Evolutionary conservation across 2,329 filamentous ascomycete genomes (phyloP), one percentile per base, ranked within the genome.

Genomic region (Sphaerulina populicola): DNA sequence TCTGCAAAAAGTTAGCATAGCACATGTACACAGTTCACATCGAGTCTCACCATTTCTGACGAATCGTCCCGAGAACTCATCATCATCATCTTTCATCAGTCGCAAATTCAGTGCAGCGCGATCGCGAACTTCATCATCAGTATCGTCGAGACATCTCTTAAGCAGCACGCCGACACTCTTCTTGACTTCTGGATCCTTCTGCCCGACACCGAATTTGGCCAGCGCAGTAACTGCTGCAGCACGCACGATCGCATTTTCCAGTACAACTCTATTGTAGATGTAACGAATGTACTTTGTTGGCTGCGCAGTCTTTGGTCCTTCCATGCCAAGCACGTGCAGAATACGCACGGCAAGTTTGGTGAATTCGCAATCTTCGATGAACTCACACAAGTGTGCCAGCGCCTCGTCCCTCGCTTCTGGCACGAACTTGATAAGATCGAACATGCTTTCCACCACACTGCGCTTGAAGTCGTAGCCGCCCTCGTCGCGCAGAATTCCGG

Each of bases 321-420:
- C 93, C 27, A 91, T 78, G 63, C 93, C 93, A 39, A 98, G 83
- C 15, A 98, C 80, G 70, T 98, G 91, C 49, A 98, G 75, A 62
- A 98, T 94, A 54, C 93, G 85, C 43, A 98, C 91, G 29, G 93
- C 91, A 56, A 98, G 78, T 74, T 98, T 98, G 27, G 93, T 96
- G 70, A 97, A 98, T 68, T 98, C 93, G 74, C 93, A 98, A 69
- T 98, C 93, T 71, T 98, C 93, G 59, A 98, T 98, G 68, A 98
- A 98, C 68, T 98, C 93, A 74, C 93, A 97, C 18, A 98, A 81
- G 66, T 97, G 93, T 11, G 91, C 88, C 44, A 98, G 81, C 14
- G 93, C 91, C 59, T 85, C 82, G 68, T 85, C 81, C 65, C 82
- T 82, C 63, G 80, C 82, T 54, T 96, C 93, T 1, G 93, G 93